Evolutionary conservation across 257 asterid genomes (phyloP), one percentile per base, ranked within the genome.

Genomic region (Nicotiana obtusifolia): DNA sequence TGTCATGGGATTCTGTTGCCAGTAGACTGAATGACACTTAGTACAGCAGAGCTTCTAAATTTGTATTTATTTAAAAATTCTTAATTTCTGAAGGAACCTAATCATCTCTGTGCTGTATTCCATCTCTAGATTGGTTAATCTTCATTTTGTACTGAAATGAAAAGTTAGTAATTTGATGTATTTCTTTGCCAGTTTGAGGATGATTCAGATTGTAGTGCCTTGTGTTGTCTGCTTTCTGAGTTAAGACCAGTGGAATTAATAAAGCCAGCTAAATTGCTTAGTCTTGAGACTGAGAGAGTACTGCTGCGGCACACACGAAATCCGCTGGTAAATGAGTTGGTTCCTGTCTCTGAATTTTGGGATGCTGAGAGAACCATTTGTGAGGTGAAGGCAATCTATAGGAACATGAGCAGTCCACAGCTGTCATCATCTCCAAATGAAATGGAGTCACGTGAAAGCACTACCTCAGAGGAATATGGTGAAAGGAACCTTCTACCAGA

Each of bases 311-410:
- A 95, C 82, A 94, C 99, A 41, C 90, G 97, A 84, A 90, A 87
- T 85, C 97, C 98, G 69, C 87, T 95, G 62, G 92, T 93, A 24
- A 95, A 94, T 77, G 98, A 95, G 83, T 87, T 95, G 88, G 84
- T 88, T 84, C 99, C 99, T 75, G 86, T 90, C 76, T 89, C 97
- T 85, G 99, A 95, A 80, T 95, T 95, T 86, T 95, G 99, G 99
- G 89, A 90, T 87, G 97, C 97, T 83, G 97, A 92, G 84, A 94
- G 90, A 87, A 91, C 99, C 24, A 84, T 92, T 66, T 65, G 81
- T 75, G 97, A 93, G 89, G 95, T 93, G 76, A 88, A 75, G 66
- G 64, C 84, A 81, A 82, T 93, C 78, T 92, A 88, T 83, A 85
- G 81, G 86, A 90, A 83, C 65, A 62, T 84, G 84, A 84, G 85